Evolutionary conservation across 768 basidiomycete genomes (phyloP).

Genomic region (Calvatia gigantea): DNA sequence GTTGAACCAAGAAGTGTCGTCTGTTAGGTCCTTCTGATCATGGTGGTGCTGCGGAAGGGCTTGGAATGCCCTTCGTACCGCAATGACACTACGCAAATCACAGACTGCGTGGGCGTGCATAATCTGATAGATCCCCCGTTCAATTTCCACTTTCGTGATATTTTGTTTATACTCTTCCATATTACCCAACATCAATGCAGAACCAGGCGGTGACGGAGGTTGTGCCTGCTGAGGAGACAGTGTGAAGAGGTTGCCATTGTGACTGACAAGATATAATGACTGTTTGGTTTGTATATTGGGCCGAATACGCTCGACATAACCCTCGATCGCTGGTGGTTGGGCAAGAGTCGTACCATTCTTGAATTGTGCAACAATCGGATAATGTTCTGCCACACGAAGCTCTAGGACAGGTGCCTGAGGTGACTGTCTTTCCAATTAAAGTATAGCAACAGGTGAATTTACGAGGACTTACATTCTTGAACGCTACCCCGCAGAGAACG

Average conservation of each 20-base stretch:
- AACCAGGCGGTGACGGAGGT: slow-evolving; percentile 70
- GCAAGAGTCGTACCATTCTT: slow-evolving; percentile 46
- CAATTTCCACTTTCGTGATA: slow-evolving; percentile 50
- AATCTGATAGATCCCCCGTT: slow-evolving; percentile 63
- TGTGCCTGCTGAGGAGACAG: slow-evolving; percentile 47
- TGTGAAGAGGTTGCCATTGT: slow-evolving; percentile 72
- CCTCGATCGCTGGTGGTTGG: slow-evolving; percentile 84
- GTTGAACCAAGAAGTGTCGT: slow-evolving; percentile 27
- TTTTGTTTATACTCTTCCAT: slow-evolving; percentile 28
- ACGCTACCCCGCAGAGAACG: slow-evolving; percentile 71
- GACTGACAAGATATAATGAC: slow-evolving; percentile 64
- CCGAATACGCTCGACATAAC: slow-evolving; percentile 74
- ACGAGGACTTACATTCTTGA: slow-evolving; percentile 54
- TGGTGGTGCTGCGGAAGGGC: slow-evolving; percentile 33
- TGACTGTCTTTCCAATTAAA: slow-evolving; percentile 22
- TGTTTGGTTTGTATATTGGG: slow-evolving; percentile 56
- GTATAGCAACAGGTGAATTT: not conserved
- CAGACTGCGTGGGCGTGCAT: slow-evolving; percentile 61
- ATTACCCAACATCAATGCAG: slow-evolving; percentile 24
- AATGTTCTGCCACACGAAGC: slow-evolving; percentile 72
- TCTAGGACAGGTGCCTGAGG: slow-evolving; percentile 56
- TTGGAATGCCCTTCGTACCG: slow-evolving; percentile 63
- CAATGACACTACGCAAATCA: slow-evolving; percentile 68
- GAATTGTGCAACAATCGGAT: slow-evolving; percentile 42
- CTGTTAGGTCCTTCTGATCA: slow-evolving; percentile 29